These are phyloP conservation scores for Neltuma alba DNA, from an alignment of 306 rosid species.

Conservation along the genomic window DNA sequence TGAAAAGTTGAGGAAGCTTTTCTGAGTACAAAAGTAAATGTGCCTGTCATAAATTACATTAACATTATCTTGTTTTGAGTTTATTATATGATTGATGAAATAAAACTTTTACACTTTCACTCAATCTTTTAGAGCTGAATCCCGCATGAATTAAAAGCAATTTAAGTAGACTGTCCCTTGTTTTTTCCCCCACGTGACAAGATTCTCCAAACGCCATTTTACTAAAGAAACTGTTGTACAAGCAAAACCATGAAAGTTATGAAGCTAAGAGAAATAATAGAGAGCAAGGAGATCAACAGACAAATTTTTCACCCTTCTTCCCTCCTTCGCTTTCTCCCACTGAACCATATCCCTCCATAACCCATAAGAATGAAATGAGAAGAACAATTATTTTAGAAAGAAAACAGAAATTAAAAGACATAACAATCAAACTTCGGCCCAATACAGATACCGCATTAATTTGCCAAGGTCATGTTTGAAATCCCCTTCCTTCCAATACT, in stretches of 20 bases:
- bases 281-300: not conserved
- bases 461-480: not conserved
- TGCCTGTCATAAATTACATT: not conserved
- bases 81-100: not conserved
- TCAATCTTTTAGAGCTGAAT: not conserved
- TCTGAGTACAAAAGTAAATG: not conserved
- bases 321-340: not conserved
- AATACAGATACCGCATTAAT: not conserved
- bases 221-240: not conserved
- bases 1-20: not conserved
- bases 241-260: not conserved
- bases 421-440: not conserved
- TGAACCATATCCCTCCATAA: not conserved
- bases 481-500: slow-evolving; percentile 1
- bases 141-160: not conserved
- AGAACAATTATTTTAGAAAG: not conserved
- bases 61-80: not conserved
- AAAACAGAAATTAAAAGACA: not conserved
- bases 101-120: not conserved
- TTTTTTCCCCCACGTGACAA: not conserved
- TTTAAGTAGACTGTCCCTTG: not conserved
- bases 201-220: not conserved
- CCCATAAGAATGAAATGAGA: not conserved
- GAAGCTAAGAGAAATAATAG: not conserved
- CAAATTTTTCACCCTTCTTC: not conserved